These are phyloP conservation scores for Vitis hybrid DNA, from an alignment of 177 flowering plant genomes.

Conservation along the genomic window DNA sequence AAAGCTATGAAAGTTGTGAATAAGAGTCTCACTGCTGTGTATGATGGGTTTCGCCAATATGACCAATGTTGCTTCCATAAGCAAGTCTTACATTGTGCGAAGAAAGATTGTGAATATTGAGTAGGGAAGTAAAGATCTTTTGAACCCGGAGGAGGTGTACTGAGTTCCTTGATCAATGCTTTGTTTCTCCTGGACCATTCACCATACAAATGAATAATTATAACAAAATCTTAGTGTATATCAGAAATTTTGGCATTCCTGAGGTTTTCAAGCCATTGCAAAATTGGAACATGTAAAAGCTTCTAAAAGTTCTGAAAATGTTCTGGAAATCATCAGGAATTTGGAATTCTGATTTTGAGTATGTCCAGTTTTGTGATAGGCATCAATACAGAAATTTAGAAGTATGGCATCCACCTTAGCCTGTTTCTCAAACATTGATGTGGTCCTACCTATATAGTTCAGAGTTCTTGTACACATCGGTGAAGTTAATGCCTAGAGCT, in stretches of 20 bases:
- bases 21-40: constrained; percentile 69
- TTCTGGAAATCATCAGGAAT: too few relatives aligned
- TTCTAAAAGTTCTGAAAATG: too few relatives aligned
- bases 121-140: constrained; percentile 68
- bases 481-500: constrained; percentile 56
- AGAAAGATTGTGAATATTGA: constrained; percentile 67
- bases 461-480: constrained; percentile 65
- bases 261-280: too few relatives aligned
- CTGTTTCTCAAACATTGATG: too few relatives aligned
- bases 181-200: constrained; percentile 69
- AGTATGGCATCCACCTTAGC: too few relatives aligned
- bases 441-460: constrained; percentile 52
- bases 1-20: constrained; percentile 69
- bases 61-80: constrained; percentile 87
- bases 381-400: too few relatives aligned
- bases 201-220: not conserved
- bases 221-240: not conserved
- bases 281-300: too few relatives aligned
- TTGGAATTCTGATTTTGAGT: too few relatives aligned
- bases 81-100: constrained; percentile 74
- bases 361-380: too few relatives aligned
- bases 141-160: constrained; percentile 61
- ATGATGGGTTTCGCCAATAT: constrained; percentile 87
- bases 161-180: constrained; percentile 62
- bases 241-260: not conserved